Percentiles rank a stretch among this genome's conserved stretches.
Evolutionary conservation across 2,329 filamentous ascomycete species (phyloP).

Genomic region (Arachnomyces sp.): DNA sequence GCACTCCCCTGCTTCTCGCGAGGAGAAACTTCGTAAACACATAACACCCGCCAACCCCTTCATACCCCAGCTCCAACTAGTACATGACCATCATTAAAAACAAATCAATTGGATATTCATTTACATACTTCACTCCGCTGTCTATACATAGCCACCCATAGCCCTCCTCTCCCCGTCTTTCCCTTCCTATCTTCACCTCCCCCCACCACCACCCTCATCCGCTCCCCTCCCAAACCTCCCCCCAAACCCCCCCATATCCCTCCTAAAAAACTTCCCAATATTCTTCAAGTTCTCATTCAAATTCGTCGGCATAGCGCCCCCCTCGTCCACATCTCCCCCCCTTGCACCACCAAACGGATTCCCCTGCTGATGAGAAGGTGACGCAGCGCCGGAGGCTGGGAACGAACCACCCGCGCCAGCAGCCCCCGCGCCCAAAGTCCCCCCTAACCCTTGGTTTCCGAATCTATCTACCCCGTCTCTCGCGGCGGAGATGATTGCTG

Average conservation of each 20-base stretch:
- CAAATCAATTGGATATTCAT: too few species aligned
- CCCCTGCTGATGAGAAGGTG: slow-evolving; percentile 15
- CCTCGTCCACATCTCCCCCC: slow-evolving; percentile 19
- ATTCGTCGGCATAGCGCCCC: slow-evolving; percentile 49
- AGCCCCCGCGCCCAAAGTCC: slow-evolving; percentile 17
- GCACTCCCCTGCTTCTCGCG: too few species aligned
- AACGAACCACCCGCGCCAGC: slow-evolving; percentile 23
- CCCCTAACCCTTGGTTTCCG: slow-evolving; percentile 49
- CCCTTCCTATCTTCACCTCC: slow-evolving; percentile 4
- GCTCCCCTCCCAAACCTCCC: slow-evolving; percentile 54
- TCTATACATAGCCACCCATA: too few species aligned
- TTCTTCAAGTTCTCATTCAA: slow-evolving; percentile 92
- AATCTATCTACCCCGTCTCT: slow-evolving; percentile 74
- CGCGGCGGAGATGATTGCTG: slow-evolving; percentile 79
- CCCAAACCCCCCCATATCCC: slow-evolving; percentile 72
- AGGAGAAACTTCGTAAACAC: too few species aligned
- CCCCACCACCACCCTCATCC: slow-evolving; percentile 38
- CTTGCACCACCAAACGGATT: slow-evolving; percentile 11
- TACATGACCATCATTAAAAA: too few species aligned
- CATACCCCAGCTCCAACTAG: too few species aligned
- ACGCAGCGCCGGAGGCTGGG: slow-evolving; percentile 16
- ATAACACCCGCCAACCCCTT: too few species aligned
- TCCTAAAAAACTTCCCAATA: slow-evolving; percentile 90
- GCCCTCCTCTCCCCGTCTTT: neutral
- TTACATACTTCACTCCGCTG: too few species aligned